phyloP scores from a whole-genome alignment of 2,329 filamentous ascomycete species.

The Pleochaeta shiraiana region DNA sequence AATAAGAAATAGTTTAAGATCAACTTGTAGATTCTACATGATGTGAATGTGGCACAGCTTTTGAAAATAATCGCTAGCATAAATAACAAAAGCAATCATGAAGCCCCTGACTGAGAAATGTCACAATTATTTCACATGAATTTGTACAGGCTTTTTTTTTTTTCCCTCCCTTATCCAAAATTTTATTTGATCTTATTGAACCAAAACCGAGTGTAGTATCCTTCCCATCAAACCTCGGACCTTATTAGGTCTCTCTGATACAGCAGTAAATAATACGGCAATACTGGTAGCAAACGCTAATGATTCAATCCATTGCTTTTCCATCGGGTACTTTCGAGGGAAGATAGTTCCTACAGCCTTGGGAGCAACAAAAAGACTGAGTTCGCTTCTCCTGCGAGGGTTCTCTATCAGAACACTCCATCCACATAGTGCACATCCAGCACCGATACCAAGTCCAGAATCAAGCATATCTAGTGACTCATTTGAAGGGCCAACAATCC shows the following conservation, averaged over 20 bases:
- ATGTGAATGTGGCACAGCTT: too few relatives aligned
- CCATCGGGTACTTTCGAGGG: slow-evolving; percentile 40
- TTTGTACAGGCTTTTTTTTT: too few relatives aligned
- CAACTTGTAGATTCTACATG: too few relatives aligned
- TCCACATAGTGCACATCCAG: slow-evolving; percentile 55
- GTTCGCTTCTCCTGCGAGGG: slow-evolving; percentile 42
- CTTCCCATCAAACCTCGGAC: slow-evolving; percentile 48
- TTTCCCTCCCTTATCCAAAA: too few relatives aligned
- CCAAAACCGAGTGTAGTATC: slow-evolving; percentile 23
- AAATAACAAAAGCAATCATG: too few relatives aligned
- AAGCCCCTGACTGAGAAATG: too few relatives aligned
- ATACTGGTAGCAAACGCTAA: slow-evolving; percentile 43
- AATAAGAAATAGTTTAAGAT: too few relatives aligned
- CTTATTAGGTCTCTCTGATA: slow-evolving; percentile 35
- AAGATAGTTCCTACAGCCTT: slow-evolving; percentile 54
- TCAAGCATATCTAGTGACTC: slow-evolving; percentile 30
- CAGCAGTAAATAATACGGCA: slow-evolving; percentile 47
- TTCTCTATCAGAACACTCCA: slow-evolving; percentile 63
- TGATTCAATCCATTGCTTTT: slow-evolving; percentile 46
- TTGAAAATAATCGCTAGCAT: too few relatives aligned
- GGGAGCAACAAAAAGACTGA: slow-evolving; percentile 63
- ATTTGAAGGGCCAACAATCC: slow-evolving; percentile 32
- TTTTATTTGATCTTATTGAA: not conserved
- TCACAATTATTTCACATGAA: too few relatives aligned
- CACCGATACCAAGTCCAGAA: slow-evolving; percentile 42